Conservation (phyloP, 352 stramenopile species). For the Phytophthora macrochlamydospora region DNA sequence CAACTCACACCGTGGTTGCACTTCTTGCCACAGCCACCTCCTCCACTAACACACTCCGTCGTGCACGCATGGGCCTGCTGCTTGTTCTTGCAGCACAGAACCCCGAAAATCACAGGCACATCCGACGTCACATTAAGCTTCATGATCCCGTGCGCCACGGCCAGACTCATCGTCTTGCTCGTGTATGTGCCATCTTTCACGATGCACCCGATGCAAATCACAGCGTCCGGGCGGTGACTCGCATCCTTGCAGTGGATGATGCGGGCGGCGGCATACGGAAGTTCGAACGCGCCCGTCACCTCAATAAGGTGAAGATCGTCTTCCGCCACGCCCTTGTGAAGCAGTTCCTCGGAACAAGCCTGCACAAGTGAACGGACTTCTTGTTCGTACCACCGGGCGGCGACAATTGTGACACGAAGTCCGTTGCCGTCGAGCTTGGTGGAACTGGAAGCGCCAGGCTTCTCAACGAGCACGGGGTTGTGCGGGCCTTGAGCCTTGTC, state of each 20-base stretch:
- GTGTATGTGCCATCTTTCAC: constrained; percentile 96
- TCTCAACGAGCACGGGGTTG: constrained; percentile 42
- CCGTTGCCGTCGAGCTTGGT: constrained; percentile 36
- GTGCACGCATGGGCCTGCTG: constrained; percentile 90
- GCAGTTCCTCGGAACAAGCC: constrained; percentile 58
- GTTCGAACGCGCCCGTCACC: constrained; percentile 95
- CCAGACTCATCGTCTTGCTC: constrained; percentile 98
- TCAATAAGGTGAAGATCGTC: constrained; percentile 58
- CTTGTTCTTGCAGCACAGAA: constrained; percentile 94
- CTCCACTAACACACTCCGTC: constrained; percentile 29
- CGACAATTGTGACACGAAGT: constrained; percentile 59
- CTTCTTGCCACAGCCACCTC: constrained; percentile 30
- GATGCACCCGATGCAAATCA: constrained; percentile 95
- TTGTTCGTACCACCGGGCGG: constrained; percentile 66
- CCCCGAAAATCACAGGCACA: constrained; percentile 84
- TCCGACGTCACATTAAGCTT: constrained; percentile 93
- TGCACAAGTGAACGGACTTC: constrained; percentile 53
- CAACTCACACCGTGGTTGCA: constrained; percentile 64
- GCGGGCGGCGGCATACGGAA: constrained; percentile 92
- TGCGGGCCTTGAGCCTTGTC: constrained; percentile 21
- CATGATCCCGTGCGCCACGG: constrained; percentile 95
- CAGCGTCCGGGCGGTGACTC: constrained; percentile 88
- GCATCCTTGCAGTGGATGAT: constrained; percentile 74
- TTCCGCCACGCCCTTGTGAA: constrained; percentile 56
- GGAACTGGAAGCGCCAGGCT: constrained; percentile 33